Evolutionary conservation across 495 filamentous ascomycete genomes (phyloP), one percentile per base, ranked within the genome.

Genomic region (Hypoxylon lenormandii): DNA sequence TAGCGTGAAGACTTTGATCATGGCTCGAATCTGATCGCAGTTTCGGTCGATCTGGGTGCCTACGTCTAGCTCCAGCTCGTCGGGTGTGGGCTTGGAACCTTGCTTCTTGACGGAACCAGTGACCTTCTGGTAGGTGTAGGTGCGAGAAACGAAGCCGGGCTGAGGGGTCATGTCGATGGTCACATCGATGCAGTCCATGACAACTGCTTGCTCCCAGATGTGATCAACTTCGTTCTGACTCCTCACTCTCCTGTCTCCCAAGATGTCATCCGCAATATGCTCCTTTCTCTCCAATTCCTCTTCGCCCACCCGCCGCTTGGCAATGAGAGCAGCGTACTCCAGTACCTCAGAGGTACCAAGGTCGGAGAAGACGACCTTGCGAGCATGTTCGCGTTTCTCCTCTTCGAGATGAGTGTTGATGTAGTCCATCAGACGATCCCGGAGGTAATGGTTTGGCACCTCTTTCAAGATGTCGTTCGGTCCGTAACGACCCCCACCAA

Each of bases 1-100:
- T 2, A 19, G 4, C 2, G 52, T 40, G 13, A 37, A 42, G 13
- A 23, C 5, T 33, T 56, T 56, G n/a, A 56, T 56, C 52, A 56
- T 55, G 19, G 30, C 51, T 13, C 51, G 51, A n/a, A 55, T 40
- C 51, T 55, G 51, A n/a, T 55, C 51, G 30, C 51, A 55, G 30
- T 55, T 15, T 2, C 51, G 16, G 21, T 36, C 51, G 13, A 38
- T 22, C 22, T 33, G 2, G 11, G 8, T 21, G 13, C 38, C 30
- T 22, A 55, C 1, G 51, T 36, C n/a, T 13, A 55, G 13, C 16
- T 22, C 19, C 5, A n/a, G 1, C 15, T 55, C 51, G 11, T 22
- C 2, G 2, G 3, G 4, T 37, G 2, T 13, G 4, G 51, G 51
- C 10, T 12, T 28, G 1, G 12, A 5, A n/a, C 11, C 15, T n/a